Base-by-base conservation (phyloP, 805 yeast species). In the Nakazawaea laoshanensis region DNA sequence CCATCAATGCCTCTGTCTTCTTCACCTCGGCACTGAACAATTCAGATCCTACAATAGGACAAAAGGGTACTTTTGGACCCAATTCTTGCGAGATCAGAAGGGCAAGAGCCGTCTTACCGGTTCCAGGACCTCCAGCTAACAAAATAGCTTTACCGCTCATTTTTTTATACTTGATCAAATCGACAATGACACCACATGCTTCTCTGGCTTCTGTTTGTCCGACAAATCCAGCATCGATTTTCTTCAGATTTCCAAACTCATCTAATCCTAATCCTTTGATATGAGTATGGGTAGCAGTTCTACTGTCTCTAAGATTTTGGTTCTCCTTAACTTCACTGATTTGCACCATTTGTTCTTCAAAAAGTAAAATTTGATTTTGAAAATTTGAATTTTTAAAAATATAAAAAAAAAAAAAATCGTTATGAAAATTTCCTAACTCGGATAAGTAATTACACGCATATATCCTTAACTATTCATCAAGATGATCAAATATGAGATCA, bases 21-120 rank as follows among this genome's bases (percentile, higher is more conserved):
- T 89, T 88, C 32, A 92, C 89, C 53, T 92, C 98, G n/a, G 94
- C 94, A 9, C 94, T 81, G 49, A 78, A 92, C 40, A 92, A 65
- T 59, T 92, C 98, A 38, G 87, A 75, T 24, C 96, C 98, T 16
- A 94, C 96, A 48, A 92, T 78, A 4, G 97, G 97, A 50, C 96
- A 88, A 54, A 92, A 92, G 29, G 98, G 98, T 35, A 92, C 97
- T 52, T 89, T 87, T 24, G 94, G 92, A 4, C 98, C 98, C 47
- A 92, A 67, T 54, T 86, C 96, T 55, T 92, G 97, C 3, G 96
- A 85, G 36, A 92, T 77, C 2, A 96, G 98, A 48, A 92, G 67
- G 0, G 97, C 97, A 48, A 92, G 69, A 1, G 98, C 98, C 3
- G 98, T 92, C 55, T 92, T 92, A 52, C 98, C 98, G 5, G 97